Base-by-base conservation (phyloP, 495 filamentous ascomycete genomes). In the Annulohypoxylon stygium region DNA sequence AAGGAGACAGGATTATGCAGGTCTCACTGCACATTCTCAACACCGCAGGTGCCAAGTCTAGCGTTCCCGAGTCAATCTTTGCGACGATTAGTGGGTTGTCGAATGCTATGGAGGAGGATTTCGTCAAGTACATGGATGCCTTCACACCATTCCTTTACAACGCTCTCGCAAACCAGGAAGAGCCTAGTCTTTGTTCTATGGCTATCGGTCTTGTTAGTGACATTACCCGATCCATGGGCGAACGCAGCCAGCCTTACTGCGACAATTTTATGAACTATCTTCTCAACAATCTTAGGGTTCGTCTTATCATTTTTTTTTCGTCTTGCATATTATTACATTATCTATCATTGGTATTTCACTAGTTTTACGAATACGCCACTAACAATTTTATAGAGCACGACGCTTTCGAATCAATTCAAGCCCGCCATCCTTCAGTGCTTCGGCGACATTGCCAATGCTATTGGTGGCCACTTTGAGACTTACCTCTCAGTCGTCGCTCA, bases 221-320 rank as follows among this genome's bases (percentile, higher is more conserved):
- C 78, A 94, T 99, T 76, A 92, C 93, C 30, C 92, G 96, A 69
- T 94, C 95, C 9, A 84, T 98, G 81, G 94, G 94, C 76, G 92
- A 93, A 77, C 90, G 91, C 78, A 91, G 94, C 74, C 93, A 95
- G 82, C 96, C 95, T 57, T 98, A 90, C 84, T 99, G 96, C 83
- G 97, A 99, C 76, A 85, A 88, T 66, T 98, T 98, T 79, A 99
- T 99, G 96, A 99, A 98, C 83, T 91, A 93, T 76, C 86, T 99
- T 41, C 88, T 98, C 69, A 93, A 91, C 81, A 97, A 95, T 77
- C 87, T 99, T 10, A 88, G 92, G 80, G 93, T 96, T 81, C 82
- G 91, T 86, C 64, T 26, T 26, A 47, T 23, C 26, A 33, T 64
- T 33, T 5, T 48, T 58, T 30, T 34, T 11, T 58, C 20, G 11